Conservation (phyloP, 2,329 filamentous ascomycete genomes). For the Madurella fahalii region DNA sequence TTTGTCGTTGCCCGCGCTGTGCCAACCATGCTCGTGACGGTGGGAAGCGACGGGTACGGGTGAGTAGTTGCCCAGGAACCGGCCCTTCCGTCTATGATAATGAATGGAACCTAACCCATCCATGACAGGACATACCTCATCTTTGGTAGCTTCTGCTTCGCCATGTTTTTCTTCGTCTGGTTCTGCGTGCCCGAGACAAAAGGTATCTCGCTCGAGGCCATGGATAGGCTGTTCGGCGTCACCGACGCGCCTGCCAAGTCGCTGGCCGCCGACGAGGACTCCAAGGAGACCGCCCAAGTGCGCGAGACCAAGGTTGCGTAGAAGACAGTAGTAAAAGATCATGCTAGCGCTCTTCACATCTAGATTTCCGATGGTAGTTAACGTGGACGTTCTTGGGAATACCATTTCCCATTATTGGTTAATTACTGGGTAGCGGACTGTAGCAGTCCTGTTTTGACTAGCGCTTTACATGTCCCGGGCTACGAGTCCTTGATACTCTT, state of each 20-base stretch:
- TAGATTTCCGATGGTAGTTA: too few species aligned
- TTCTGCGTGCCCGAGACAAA: constrained; percentile 64
- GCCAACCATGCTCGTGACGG: constrained; percentile 56
- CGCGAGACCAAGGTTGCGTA: constrained; percentile 11
- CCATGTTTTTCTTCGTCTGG: constrained; percentile 60
- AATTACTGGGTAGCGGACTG: too few species aligned
- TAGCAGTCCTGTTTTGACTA: too few species aligned
- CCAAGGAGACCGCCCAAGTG: constrained; percentile 6
- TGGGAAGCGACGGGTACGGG: constrained; percentile 36
- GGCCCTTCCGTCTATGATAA: constrained; percentile 34
- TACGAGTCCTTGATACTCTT: too few species aligned
- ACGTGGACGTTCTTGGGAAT: too few species aligned
- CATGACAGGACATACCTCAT: constrained; percentile 54
- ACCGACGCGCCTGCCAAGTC: constrained; percentile 21
- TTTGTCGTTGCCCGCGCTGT: constrained; percentile 63
- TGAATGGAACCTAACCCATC: neutral
- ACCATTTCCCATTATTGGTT: too few species aligned
- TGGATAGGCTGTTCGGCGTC: constrained; percentile 30
- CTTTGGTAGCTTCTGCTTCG: constrained; percentile 59
- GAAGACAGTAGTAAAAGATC: neutral
- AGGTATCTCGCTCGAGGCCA: constrained; percentile 38
- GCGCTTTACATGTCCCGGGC: too few species aligned
- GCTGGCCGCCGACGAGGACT: constrained; percentile 7
- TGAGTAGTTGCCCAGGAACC: constrained; percentile 25
- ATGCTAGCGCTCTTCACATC: too few species aligned